Conservation (phyloP, 169 alveolate genomes). For the Eimeria sp. region DNA sequence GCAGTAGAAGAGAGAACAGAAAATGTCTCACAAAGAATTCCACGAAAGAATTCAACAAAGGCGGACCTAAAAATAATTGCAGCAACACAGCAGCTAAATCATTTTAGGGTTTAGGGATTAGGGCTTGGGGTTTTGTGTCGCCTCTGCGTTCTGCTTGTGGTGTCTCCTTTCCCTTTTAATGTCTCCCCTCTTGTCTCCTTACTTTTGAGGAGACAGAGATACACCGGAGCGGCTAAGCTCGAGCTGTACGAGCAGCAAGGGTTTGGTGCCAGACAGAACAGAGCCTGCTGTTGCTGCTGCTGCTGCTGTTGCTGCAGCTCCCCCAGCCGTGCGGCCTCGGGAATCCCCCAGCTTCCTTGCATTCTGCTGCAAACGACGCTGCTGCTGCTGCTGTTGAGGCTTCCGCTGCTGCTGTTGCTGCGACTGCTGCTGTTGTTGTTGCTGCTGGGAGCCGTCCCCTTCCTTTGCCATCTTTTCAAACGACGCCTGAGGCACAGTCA, state of each 20-base stretch:
- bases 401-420: neutral
- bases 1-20: conserved; percentile 78
- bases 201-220: conserved; percentile 34
- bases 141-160: neutral
- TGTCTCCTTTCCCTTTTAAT: neutral
- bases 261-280: neutral
- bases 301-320: neutral
- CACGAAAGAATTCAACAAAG: conserved; percentile 32
- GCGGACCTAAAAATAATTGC: neutral
- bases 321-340: neutral
- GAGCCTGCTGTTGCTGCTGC: conserved; percentile 33
- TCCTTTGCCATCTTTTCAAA: conserved; percentile 47
- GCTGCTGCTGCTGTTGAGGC: conserved; percentile 60
- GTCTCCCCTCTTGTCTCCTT: neutral
- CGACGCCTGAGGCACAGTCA: neutral
- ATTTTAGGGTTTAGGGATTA: neutral
- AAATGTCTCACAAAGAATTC: conserved; percentile 72
- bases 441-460: conserved; percentile 27
- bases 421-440: conserved; percentile 28
- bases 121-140: neutral
- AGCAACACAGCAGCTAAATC: neutral
- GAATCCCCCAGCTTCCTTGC: conserved; percentile 27
- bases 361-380: conserved; percentile 45
- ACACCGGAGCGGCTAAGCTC: neutral
- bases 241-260: conserved; percentile 40